Base-by-base conservation (phyloP, 352 stramenopile species). In the Peronospora destructor region DNA sequence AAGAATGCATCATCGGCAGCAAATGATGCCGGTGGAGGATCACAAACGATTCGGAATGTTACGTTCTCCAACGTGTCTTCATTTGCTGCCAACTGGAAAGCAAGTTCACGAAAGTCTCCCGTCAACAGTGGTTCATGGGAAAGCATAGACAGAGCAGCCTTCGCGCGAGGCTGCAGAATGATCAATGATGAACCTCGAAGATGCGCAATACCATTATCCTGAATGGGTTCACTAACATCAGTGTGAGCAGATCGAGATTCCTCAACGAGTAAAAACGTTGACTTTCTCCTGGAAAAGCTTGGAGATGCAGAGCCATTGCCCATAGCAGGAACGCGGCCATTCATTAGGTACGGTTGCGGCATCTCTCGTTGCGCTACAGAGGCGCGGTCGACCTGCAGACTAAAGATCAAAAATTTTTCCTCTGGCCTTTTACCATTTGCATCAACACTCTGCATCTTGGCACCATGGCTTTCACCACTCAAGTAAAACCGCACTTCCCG, bases 251-350 rank as follows among this genome's bases (percentile, higher is more conserved):
- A 12, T 19, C 40, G 48, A 39, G 41, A 33, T n/a, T 53, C 50
- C 38, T 64, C 57, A 28, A 58, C 54, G 2, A 64, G 48, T 3
- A 76, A 91, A 38, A 90, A 89, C 69, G 87, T 89, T 1, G 82
- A 78, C 40, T 87, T 86, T 40, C 74, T 67, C 11, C 80, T 74
- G 28, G 78, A 80, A 56, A 94, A 94, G 40, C 80, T 91, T 0
- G 83, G 83, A 10, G 83, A 94, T 14, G 78, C 83, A 9, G 78
- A 79, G 2, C 83, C 83, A 56, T 84, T 83, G 19, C 83, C 80
- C 83, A 94, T 94, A n/a, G 80, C 71, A 11, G 83, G 83, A 1
- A 91, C 72, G 16, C 78, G 73, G 0, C 78, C 80, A 47, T 82
- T 67, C 2, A 72, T 38, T 17, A 86, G 49, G 59, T 78, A 78